Base-by-base conservation (phyloP, 768 basidiomycete species). In the Pisolithus albus region DNA sequence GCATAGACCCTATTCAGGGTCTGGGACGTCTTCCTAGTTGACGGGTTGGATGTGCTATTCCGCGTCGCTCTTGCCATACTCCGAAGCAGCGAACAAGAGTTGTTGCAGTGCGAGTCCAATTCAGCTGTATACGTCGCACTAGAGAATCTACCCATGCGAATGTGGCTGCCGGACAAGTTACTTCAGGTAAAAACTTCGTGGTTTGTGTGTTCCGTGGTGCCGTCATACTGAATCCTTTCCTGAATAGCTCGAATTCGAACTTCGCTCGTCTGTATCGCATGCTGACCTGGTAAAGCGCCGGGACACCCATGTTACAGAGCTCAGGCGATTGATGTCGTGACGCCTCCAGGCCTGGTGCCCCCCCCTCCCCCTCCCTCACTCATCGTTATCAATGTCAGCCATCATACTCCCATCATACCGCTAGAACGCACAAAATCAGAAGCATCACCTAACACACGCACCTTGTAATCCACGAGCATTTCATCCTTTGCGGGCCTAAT, bases 21-120 rank as follows among this genome's bases (percentile, higher is more conserved):
- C 6, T 98, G 96, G 94, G 95, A 99, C 60, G 77, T 96, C 18
- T 90, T 97, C 68, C 81, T 97, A 51, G 83, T 94, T 2, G 92
- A 96, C 61, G 95, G 95, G 1, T 74, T 92, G 23, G 92, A 94
- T 58, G 88, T 92, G 5, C 76, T 95, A 16, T 93, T 93, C 70
- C 84, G 94, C n/a, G 69, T 94, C 43, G 92, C 93, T 0, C 74
- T 98, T 39, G 86, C 83, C 18, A 91, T 98, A 39, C 75, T 99
- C 46, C 85, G 86, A 52, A 78, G 75, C 52, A 90, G 89, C 66
- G 91, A 95, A 64, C 75, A 75, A 39, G 93, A 96, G 57, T 79
- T 99, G 0, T 70, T 95, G 21, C 77, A 77, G 0, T 92, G 90
- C 64, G 83, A 89, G 57, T 91, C 88, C 1, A 85, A 92, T 41